phyloP scores from a whole-genome alignment of 164 flowering plant species.

The Kalanchoe fedtschenkoi region DNA sequence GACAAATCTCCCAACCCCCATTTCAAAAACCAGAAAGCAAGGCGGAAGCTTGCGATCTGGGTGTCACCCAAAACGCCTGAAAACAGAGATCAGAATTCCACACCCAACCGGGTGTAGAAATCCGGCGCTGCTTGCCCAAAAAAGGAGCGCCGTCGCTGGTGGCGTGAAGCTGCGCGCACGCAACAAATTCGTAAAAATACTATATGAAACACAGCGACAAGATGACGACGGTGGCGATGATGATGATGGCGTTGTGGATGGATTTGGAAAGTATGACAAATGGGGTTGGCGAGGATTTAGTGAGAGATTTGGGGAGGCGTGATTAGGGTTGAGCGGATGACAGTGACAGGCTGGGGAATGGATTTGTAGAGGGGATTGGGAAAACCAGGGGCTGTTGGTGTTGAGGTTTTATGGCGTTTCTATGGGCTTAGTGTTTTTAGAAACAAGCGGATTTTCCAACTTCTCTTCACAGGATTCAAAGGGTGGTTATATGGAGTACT shows the following conservation, averaged over 20 bases:
- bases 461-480: too few relatives aligned
- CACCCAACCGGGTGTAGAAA: background rate
- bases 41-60: background rate
- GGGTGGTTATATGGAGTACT: too few relatives aligned
- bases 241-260: background rate
- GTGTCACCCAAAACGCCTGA: too few relatives aligned
- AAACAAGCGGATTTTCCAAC: slow-evolving; percentile 5
- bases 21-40: slow-evolving; percentile 3
- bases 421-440: slow-evolving; percentile 1
- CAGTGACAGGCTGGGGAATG: background rate
- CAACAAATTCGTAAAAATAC: background rate
- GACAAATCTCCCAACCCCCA: slow-evolving; percentile 29
- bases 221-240: too few relatives aligned
- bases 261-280: background rate
- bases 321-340: background rate
- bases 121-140: background rate
- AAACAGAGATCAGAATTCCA: background rate
- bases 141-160: background rate
- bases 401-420: background rate
- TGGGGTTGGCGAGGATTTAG: background rate
- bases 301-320: background rate
- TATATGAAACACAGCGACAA: background rate
- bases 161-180: background rate
- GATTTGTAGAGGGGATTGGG: background rate
- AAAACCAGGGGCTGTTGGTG: slow-evolving; percentile 5